Conservation (phyloP, 352 stramenopile genomes). For the Phytophthora tentaculata region DNA sequence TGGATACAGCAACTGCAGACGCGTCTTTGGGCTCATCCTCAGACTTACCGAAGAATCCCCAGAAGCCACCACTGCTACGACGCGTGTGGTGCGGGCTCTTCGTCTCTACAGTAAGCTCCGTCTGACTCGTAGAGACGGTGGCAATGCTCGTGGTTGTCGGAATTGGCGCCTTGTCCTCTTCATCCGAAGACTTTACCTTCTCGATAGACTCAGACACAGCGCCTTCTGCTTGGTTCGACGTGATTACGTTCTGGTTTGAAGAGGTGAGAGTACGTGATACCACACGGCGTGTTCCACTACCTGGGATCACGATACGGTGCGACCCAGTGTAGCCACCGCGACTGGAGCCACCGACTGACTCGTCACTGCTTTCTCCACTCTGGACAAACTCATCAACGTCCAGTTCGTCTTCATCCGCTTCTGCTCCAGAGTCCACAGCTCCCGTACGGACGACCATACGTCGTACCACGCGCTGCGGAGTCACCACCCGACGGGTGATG, state of each 20-base stretch:
- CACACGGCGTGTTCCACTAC: slow-evolving; percentile 9
- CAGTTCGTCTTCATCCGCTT: slow-evolving; percentile 18
- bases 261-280: slow-evolving; percentile 9
- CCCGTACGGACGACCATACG: slow-evolving; percentile 30
- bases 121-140: background rate
- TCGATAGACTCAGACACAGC: background rate
- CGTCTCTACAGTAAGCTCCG: background rate
- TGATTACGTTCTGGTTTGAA: slow-evolving; percentile 10
- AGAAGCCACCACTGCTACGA: slow-evolving; percentile 30
- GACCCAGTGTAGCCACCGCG: slow-evolving; percentile 8
- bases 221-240: too few relatives aligned
- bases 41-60: slow-evolving; percentile 33
- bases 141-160: background rate
- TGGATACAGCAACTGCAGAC: background rate
- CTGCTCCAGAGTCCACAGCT: slow-evolving; percentile 2
- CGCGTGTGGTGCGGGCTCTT: slow-evolving; percentile 15
- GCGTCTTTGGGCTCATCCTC: slow-evolving; percentile 10
- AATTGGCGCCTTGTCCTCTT: background rate
- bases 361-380: slow-evolving; percentile 35
- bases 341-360: slow-evolving; percentile 19
- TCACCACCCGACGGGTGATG: slow-evolving; percentile 38
- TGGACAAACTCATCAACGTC: slow-evolving; percentile 22
- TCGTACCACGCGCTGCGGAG: slow-evolving; percentile 31
- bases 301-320: slow-evolving; percentile 18
- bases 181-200: background rate